Evolutionary conservation across 2,329 filamentous ascomycete species (phyloP), one percentile per base, ranked within the genome.

Genomic region (Rutstroemia sydowiana): DNA sequence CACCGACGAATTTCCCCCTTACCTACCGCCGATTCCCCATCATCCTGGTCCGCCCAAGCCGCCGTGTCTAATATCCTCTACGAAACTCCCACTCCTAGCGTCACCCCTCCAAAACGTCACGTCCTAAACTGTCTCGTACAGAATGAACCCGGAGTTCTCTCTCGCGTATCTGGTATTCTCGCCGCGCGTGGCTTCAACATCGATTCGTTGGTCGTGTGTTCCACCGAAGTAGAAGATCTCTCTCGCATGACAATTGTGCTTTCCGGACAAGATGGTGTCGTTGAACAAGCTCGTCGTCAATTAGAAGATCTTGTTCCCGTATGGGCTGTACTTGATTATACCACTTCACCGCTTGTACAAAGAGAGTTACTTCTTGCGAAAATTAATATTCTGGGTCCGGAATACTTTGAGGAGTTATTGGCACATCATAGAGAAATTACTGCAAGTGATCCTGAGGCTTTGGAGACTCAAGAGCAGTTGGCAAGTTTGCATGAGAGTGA

Each of bases 241-340:
- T 95, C 89, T 31, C 90, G 93, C 67, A 98, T 98, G 93, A 98
- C 93, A 52, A 97, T 98, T 65, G 93, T 98, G 59, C 78, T 98
- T 48, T 90, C 90, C 51, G 93, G 93, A 13, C 91, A 96, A 72
- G 93, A 97, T 65, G 92, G 92, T 50, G 92, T 97, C 32, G 90
- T 98, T 26, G 93, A 98, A 77, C 93, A 98, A 74, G 93, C 93
- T 51, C 83, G 93, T 58, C 80, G 93, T 58, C 93, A 98, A 73
- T 76, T 98, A 52, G 93, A 98, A 72, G 93, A 98, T 66, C 76
- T 98, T 46, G 93, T 98, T 21, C 93, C 93, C 21, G 93, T 98
- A 54, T 98, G 93, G 93, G 93, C 93, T 48, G 93, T 98, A 31
- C 75, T 98, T 53, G 93, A 98, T 73, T 98, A 98, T 73, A 97